Base-by-base conservation (phyloP, 2,329 filamentous ascomycete species). In the Cercospora zeina region DNA sequence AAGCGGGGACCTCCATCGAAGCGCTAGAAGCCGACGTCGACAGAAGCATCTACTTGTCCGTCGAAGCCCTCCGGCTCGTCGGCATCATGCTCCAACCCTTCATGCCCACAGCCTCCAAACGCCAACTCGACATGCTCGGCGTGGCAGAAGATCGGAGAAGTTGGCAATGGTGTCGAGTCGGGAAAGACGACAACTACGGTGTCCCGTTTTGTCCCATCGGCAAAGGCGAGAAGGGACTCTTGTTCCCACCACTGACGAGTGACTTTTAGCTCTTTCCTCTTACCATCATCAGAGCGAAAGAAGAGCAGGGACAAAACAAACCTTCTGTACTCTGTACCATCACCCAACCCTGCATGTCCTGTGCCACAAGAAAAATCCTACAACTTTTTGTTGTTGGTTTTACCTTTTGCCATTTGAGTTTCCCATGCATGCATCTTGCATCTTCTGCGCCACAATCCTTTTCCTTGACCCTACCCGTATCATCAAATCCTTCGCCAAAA, bases 11-110 rank as follows among this genome's bases (percentile, higher is more conserved):
- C 65, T 65, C 47, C 63, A 70, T 37, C 61, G 72, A 64, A 66
- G 70, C 63, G 66, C 71, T 67, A 70, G 74, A 66, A 70, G 72
- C 59, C 49, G 75, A 81, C 2, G 77, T 87, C 14, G 78, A 87
- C 66, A 79, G 81, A 68, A 82, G 84, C 37, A 81, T 99, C 30
- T 97, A 85, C 74, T 81, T 89, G 47, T 81, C 82, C 47, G 84
- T 87, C 8, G 95, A 99, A 77, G 84, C 89, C 4, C 74, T 97
- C 51, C 88, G 95, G 37, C 85, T 97, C 24, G 80, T 82, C 0
- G 91, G 88, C 13, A 96, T 99, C 68, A 80, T 97, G 51, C 79
- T 99, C 49, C 93, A 96, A 75, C 92, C 95, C 1, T 90, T 93
- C 72, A 96, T 99, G 83, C 95, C 95, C 0, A 81, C 79, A 42